A percentile compares a stretch with the other conserved stretches of the same genome.
Evolutionary conservation across 2,329 filamentous ascomycete species (phyloP).

Genomic region (Thermoascus crustaceus): DNA sequence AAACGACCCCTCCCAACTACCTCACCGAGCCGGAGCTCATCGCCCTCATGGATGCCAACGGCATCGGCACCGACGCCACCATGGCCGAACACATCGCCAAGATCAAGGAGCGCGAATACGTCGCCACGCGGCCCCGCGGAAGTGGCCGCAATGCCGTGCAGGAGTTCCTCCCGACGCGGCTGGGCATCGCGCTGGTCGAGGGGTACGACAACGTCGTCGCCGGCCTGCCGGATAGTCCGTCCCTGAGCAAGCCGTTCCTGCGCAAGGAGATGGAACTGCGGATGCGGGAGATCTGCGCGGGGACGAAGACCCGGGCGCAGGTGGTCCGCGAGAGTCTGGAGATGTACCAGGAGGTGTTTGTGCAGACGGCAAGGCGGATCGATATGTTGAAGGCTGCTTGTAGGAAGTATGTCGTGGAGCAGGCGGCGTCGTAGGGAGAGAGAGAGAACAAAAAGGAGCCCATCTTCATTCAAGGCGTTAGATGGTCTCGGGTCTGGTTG

Average conservation of each 20-base stretch:
- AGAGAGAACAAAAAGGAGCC: background rate
- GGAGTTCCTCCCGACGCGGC: conserved; percentile 85
- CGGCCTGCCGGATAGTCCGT: conserved; percentile 56
- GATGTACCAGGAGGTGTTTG: conserved; percentile 80
- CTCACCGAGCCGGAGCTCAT: conserved; percentile 94
- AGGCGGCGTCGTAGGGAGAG: conserved; percentile 7
- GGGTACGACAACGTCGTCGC: conserved; percentile 93
- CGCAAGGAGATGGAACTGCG: conserved; percentile 96
- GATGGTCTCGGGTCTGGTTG: too few species aligned
- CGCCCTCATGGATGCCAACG: conserved; percentile 94
- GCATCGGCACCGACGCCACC: conserved; percentile 95
- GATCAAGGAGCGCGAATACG: conserved; percentile 85
- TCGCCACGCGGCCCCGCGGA: conserved; percentile 54
- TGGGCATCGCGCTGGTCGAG: conserved; percentile 85
- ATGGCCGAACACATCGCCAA: conserved; percentile 99
- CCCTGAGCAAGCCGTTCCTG: conserved; percentile 88
- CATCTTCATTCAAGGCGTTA: background rate
- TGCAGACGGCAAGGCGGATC: conserved; percentile 70
- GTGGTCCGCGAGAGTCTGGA: conserved; percentile 77
- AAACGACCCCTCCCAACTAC: conserved; percentile 75
- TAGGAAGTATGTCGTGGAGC: conserved; percentile 47
- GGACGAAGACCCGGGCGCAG: conserved; percentile 61
- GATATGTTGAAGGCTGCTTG: conserved; percentile 53
- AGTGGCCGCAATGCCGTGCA: conserved; percentile 49
- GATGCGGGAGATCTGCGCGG: conserved; percentile 95